A percentile compares a stretch with the other conserved stretches of the same genome.
Conservation (phyloP, 176 grass and related monocot genomes). For the Musa troglodytarum region DNA sequence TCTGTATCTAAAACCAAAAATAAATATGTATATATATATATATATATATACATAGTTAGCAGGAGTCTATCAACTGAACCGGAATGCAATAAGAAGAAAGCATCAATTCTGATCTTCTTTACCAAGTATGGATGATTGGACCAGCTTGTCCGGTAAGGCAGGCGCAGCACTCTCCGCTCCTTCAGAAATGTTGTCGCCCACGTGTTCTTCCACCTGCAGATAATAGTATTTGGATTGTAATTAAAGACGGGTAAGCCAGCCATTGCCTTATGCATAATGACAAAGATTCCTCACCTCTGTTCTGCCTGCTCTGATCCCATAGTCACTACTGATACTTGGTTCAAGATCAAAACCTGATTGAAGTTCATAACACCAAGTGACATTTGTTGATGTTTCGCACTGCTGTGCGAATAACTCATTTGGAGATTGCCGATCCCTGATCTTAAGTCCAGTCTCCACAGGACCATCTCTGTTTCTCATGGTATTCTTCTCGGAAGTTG, state of each 20-base stretch:
- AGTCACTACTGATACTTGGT: constrained; percentile 20
- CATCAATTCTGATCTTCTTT: constrained; percentile 3
- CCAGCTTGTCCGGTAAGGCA: constrained; percentile 20
- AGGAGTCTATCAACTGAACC: too few species aligned
- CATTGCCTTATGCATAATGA: not conserved
- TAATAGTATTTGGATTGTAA: not conserved
- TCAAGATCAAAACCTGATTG: not conserved
- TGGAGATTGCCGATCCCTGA: constrained; percentile 10
- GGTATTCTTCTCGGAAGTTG: constrained; percentile 23
- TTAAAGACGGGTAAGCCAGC: constrained; percentile 6
- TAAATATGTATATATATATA: too few species aligned
- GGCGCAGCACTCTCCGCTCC: not conserved
- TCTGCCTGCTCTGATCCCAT: not conserved
- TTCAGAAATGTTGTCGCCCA: constrained; percentile 16
- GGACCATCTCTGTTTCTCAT: constrained; percentile 9
- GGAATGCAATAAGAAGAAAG: not conserved
- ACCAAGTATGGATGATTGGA: constrained; percentile 43
- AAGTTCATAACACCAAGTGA: constrained; percentile 24
- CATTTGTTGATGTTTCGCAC: constrained; percentile 20
- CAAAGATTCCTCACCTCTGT: constrained; percentile 30
- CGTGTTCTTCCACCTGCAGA: constrained; percentile 39
- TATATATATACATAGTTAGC: too few species aligned
- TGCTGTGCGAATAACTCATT: constrained; percentile 24
- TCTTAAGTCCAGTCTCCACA: constrained; percentile 29
- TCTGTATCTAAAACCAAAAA: not conserved